These are phyloP conservation scores for Colletotrichum musicola DNA, from an alignment of 2,329 filamentous ascomycete species.

Conservation along the genomic window DNA sequence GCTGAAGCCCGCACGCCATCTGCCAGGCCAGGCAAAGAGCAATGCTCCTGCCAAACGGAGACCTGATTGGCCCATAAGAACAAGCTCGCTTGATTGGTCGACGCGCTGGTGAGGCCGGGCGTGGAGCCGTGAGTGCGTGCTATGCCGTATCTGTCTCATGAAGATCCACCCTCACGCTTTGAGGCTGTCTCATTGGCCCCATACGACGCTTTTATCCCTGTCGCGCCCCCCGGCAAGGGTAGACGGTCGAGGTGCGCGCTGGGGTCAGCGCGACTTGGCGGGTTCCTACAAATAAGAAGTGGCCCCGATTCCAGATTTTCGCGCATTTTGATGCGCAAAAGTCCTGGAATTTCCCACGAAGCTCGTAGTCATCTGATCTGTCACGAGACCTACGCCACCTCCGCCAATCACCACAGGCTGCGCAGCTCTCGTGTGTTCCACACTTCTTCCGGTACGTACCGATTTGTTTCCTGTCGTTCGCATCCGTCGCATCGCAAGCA, in stretches of 20 bases:
- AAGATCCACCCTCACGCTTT: not conserved
- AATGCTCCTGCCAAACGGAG: not conserved
- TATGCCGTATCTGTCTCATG: conserved; percentile 39
- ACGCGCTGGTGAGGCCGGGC: conserved; percentile 21
- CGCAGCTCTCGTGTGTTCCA: not conserved
- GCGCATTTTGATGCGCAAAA: conserved; percentile 43
- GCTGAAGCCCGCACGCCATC: conserved; percentile 1
- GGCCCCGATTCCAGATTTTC: conserved; percentile 54
- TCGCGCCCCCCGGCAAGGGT: conserved; percentile 30
- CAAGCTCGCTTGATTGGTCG: conserved; percentile 16
- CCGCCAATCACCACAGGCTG: conserved; percentile 23
- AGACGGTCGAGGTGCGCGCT: conserved; percentile 28
- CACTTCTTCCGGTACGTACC: conserved; percentile 31
- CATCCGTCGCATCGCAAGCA: conserved; percentile 1
- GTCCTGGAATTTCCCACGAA: conserved; percentile 39
- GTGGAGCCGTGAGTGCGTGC: conserved; percentile 22
- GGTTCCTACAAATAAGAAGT: conserved; percentile 59
- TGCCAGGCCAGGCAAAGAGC: not conserved
- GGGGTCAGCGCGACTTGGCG: conserved; percentile 36
- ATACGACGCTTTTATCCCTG: conserved; percentile 17
- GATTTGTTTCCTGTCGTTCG: conserved; percentile 31
- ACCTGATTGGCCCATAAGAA: conserved; percentile 28
- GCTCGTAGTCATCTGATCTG: conserved; percentile 38
- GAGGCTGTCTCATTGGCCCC: conserved; percentile 4
- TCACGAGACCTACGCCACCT: conserved; percentile 33